Evolutionary conservation across 179 eudicot species (phyloP), one percentile per base, ranked within the genome.

Genomic region (Silene vulgaris): DNA sequence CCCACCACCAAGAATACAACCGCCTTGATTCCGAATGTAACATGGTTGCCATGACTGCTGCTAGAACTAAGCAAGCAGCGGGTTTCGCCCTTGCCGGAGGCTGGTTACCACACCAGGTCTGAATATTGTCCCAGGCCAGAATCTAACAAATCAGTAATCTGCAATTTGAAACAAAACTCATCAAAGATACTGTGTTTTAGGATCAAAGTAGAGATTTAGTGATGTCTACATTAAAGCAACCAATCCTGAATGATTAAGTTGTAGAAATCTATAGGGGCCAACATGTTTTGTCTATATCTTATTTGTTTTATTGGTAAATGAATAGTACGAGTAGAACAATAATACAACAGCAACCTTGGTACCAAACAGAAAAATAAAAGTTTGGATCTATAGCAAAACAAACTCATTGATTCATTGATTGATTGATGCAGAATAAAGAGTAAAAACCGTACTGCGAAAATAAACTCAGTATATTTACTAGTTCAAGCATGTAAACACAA

Each of bases 1-100:
- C 97, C 97, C 97, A 92, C 97, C 97, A 92, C 96, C 97, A 92
- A 12, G 97, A 92, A 70, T 88, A 92, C 83, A 86, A 71, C 61
- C 92, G 92, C 74, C 90, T 88, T 8, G 97, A 88, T 23, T 92
- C 97, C 0, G 97, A 90, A 62, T 85, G 85, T 29, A 79, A 75
- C 81, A 89, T 65, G 52, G 86, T 76, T 28, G 88, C 89, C 98
- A 93, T 93, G 73, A 70, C 83, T 57, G 86, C 89, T 54, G 85
- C 88, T 75, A 89, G 9, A 9, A 88, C 19, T 76, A 84, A 67
- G 80, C 82, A 84, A 30, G 74, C 79, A 68, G 85, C 88, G 7
- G 86, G 79, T 76, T 88, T 85, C 28, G 86, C 80, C 77, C 87
- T 84, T 45, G 73, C 75, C 45, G 83, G 12, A 56, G 70, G 8